phyloP scores from a whole-genome alignment of 306 rosid genomes.

The Aeschynomene evenia region DNA sequence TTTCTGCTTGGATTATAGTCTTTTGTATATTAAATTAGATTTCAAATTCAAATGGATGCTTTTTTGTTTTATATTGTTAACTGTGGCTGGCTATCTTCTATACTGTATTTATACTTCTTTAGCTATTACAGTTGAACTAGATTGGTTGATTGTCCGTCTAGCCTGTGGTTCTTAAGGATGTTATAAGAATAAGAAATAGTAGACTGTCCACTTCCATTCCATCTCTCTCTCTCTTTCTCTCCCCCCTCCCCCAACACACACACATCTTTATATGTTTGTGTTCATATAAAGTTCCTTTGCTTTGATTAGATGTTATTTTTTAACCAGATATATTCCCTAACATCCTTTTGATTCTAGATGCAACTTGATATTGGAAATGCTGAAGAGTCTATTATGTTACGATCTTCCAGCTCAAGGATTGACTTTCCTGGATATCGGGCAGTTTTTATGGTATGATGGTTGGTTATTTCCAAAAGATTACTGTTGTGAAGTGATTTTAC shows the following conservation, averaged over 20 bases:
- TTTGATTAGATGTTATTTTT: conserved; percentile 15
- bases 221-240: too few relatives aligned
- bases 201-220: background rate
- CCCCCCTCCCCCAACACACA: too few relatives aligned
- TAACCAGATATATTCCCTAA: conserved; percentile 18
- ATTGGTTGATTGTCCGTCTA: conserved; percentile 11
- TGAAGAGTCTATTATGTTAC: conserved; percentile 57
- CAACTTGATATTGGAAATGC: conserved; percentile 78
- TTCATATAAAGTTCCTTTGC: conserved; percentile 27
- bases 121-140: background rate
- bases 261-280: background rate
- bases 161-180: background rate
- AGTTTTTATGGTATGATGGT: conserved; percentile 76
- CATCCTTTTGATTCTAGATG: conserved; percentile 49
- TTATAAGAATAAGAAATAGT: background rate
- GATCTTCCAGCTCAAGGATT: conserved; percentile 70
- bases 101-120: background rate
- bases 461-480: conserved; percentile 21
- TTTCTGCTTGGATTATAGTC: conserved; percentile 11
- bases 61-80: background rate
- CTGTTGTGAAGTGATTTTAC: conserved; percentile 26
- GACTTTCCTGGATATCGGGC: conserved; percentile 79
- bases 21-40: conserved; percentile 11
- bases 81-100: background rate
- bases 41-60: conserved; percentile 8